These are phyloP conservation scores for Mucor lusitanicus DNA, from an alignment of 371 early-diverging fungal genomes.

Conservation along the genomic window DNA sequence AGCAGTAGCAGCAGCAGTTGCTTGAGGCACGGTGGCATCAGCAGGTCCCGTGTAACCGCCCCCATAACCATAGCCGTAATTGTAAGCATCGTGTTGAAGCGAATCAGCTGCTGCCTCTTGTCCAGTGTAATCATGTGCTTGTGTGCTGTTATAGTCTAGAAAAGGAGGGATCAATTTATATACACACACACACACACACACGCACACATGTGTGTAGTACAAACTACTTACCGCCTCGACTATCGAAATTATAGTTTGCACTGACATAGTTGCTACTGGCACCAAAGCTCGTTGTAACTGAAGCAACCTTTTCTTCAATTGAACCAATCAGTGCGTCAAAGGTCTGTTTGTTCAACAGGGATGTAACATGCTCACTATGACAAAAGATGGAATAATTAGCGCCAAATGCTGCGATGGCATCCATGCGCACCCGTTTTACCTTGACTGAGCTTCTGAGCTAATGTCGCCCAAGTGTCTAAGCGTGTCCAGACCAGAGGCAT, in stretches of 20 bases:
- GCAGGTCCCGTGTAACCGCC: constrained; percentile 23
- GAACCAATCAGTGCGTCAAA: constrained; percentile 19
- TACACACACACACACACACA: too few relatives aligned
- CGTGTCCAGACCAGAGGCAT: background rate
- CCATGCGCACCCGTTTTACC: background rate
- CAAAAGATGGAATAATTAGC: background rate
- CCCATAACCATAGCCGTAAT: constrained; percentile 25
- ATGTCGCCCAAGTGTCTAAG: background rate
- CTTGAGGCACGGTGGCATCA: background rate
- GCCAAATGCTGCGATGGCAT: background rate
- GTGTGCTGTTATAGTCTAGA: background rate
- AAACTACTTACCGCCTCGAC: background rate
- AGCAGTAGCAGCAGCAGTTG: background rate
- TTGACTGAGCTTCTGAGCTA: background rate
- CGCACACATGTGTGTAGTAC: background rate
- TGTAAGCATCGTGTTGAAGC: constrained; percentile 14
- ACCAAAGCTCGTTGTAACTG: background rate
- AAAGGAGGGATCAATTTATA: background rate
- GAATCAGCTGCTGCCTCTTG: constrained; percentile 4
- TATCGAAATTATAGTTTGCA: background rate
- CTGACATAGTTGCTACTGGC: background rate
- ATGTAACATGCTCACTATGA: constrained; percentile 8
- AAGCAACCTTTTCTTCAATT: constrained; percentile 4
- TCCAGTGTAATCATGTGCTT: background rate
- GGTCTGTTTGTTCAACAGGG: constrained; percentile 12